Evolutionary conservation across 768 basidiomycete genomes (phyloP).

Genomic region (Leccinum aurantiacum): DNA sequence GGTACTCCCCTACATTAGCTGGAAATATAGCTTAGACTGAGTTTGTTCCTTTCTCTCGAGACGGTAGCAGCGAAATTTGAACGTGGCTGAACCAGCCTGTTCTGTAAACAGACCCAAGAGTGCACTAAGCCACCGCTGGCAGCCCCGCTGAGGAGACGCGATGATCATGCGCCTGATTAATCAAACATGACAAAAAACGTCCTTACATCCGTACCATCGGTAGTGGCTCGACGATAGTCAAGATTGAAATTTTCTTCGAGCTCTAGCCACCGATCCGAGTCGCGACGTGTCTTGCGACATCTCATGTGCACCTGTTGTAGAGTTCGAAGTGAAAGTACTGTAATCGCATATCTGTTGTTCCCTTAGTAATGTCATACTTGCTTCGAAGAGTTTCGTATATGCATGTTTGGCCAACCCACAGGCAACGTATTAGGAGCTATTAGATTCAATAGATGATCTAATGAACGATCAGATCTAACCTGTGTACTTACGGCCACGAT

Average conservation of each 20-base stretch:
- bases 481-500: not conserved
- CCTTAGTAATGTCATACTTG: not conserved
- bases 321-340: not conserved
- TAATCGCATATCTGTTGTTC: not conserved
- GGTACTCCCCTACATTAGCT: not conserved
- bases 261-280: not conserved
- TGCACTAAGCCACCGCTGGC: not conserved
- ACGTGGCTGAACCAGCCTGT: not conserved
- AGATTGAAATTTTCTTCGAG: not conserved
- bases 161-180: not conserved
- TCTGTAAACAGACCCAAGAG: not conserved
- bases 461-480: not conserved
- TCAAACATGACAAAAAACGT: too few species aligned
- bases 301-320: not conserved
- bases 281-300: not conserved
- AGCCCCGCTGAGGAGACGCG: not conserved
- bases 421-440: not conserved
- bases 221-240: not conserved
- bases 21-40: not conserved
- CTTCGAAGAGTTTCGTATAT: not conserved
- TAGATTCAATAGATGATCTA: not conserved
- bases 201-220: not conserved
- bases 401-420: not conserved
- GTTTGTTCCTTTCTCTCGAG: not conserved
- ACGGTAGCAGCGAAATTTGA: not conserved